Base-by-base conservation (phyloP, 805 yeast species). In the Teunomyces barrocoloradensis region DNA sequence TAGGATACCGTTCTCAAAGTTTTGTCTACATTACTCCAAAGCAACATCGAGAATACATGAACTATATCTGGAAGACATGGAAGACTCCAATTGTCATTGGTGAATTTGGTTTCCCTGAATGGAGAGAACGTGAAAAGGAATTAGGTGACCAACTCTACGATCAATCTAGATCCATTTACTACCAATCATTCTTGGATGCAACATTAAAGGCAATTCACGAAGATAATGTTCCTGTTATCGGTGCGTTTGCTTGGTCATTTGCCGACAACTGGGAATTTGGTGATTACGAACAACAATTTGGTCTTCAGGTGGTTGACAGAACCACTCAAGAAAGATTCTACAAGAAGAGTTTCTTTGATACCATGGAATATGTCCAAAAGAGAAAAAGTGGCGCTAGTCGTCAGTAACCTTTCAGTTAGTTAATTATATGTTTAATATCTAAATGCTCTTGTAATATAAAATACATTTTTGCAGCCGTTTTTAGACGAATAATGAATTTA, bases 181-280 rank as follows among this genome's bases (percentile, higher is more conserved):
- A 53, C 49, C 50, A 62, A 44, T 55, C 59, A 3, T 68, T 58
- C 49, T 42, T 66, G 48, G 53, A 61, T 27, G 57, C 60, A 21
- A 52, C 63, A 17, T 50, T 68, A 23, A 55, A 61, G 25, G 59
- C 60, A 20, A 48, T 49, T 28, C 42, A 60, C 30, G 53, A 54
- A 15, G 69, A 64, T 46, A 51, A 52, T 2, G 65, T 66, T 21
- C 52, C 59, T 5, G 53, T 66, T 18, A 53, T 54, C n/a, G 69
- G 69, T 6, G 62, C 64, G 11, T 55, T 64, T 41, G 65, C 65
- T 3, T 66, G 71, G 73, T 55, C 65, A n/a, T 54, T 59, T 42
- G 55, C 59, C 25, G 73, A 68, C 48, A 62, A 66, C 49, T 57
- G 65, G 57, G 71, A 68, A 48, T 65, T 68, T 59, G 62, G 67